These are phyloP conservation scores for Podospora appendiculata DNA, from an alignment of 495 filamentous ascomycete genomes.

Conservation along the genomic window DNA sequence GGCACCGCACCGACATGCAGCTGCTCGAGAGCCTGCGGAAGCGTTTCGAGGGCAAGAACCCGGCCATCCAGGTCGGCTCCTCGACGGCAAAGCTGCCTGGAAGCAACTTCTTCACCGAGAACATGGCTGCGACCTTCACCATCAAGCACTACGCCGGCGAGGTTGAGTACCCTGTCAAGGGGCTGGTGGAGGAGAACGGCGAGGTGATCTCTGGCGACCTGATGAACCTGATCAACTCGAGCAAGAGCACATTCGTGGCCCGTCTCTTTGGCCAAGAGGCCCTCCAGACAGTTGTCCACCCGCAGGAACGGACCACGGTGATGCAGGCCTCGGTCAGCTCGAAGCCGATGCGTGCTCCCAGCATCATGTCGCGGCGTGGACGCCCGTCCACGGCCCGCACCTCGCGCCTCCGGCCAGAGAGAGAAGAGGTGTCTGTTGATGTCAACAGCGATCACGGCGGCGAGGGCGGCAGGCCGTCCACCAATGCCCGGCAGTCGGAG, in stretches of 20 bases:
- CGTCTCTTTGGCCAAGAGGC: constrained; percentile 92
- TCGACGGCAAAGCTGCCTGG: constrained; percentile 62
- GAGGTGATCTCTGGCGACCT: constrained; percentile 93
- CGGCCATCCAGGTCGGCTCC: constrained; percentile 70
- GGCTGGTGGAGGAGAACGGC: constrained; percentile 87
- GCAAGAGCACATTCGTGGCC: constrained; percentile 77
- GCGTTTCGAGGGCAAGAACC: constrained; percentile 89
- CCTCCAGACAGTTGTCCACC: constrained; percentile 81
- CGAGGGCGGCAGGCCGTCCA: constrained; percentile 14
- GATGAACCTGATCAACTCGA: constrained; percentile 87
- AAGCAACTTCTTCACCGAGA: constrained; percentile 75
- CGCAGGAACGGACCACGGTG: constrained; percentile 80
- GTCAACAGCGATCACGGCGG: constrained; percentile 45
- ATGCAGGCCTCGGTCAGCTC: constrained; percentile 96
- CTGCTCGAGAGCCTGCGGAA: constrained; percentile 84
- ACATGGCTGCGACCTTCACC: constrained; percentile 69
- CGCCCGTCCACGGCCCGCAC: constrained; percentile 35
- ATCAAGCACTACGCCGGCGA: constrained; percentile 94
- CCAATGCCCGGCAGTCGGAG: constrained; percentile 38
- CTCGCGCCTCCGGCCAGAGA: constrained; percentile 26
- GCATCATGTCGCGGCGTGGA: constrained; percentile 64
- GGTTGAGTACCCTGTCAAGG: constrained; percentile 84
- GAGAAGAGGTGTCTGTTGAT: constrained; percentile 27
- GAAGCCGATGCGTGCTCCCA: constrained; percentile 84
- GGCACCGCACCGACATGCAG: constrained; percentile 80